phyloP scores from a whole-genome alignment of 2,329 filamentous ascomycete genomes.

The Bipolaris sorokiniana region DNA sequence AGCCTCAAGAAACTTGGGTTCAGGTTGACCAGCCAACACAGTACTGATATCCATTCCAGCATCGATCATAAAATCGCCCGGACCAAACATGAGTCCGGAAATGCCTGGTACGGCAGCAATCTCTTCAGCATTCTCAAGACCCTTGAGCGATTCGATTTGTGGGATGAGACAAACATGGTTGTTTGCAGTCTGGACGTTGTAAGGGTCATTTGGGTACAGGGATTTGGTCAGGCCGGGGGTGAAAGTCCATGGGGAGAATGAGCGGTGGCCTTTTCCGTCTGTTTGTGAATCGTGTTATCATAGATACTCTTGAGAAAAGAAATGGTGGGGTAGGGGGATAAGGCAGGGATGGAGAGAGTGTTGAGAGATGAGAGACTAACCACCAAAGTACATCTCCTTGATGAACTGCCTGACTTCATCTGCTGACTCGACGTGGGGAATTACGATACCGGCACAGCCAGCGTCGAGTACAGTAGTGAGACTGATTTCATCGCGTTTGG shows the following conservation, averaged over 20 bases:
- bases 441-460: conserved; percentile 31
- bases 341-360: neutral
- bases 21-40: conserved; percentile 22
- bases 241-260: conserved; percentile 37
- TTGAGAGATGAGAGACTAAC: neutral
- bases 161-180: conserved; percentile 36
- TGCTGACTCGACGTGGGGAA: conserved; percentile 32
- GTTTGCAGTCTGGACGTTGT: conserved; percentile 33
- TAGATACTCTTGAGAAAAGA: neutral
- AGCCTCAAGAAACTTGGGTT: conserved; percentile 25
- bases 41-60: conserved; percentile 27
- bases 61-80: conserved; percentile 35
- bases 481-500: conserved; percentile 33
- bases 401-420: conserved; percentile 34
- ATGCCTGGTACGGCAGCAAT: conserved; percentile 37
- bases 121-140: conserved; percentile 34
- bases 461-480: conserved; percentile 34
- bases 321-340: neutral
- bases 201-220: conserved; percentile 31
- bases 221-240: conserved; percentile 29
- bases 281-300: conserved; percentile 3
- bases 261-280: conserved; percentile 26
- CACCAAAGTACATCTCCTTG: conserved; percentile 32
- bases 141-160: conserved; percentile 36
- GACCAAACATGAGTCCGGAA: conserved; percentile 34